Base-by-base conservation (phyloP, 2,329 filamentous ascomycete species). In the Alternaria sp. region DNA sequence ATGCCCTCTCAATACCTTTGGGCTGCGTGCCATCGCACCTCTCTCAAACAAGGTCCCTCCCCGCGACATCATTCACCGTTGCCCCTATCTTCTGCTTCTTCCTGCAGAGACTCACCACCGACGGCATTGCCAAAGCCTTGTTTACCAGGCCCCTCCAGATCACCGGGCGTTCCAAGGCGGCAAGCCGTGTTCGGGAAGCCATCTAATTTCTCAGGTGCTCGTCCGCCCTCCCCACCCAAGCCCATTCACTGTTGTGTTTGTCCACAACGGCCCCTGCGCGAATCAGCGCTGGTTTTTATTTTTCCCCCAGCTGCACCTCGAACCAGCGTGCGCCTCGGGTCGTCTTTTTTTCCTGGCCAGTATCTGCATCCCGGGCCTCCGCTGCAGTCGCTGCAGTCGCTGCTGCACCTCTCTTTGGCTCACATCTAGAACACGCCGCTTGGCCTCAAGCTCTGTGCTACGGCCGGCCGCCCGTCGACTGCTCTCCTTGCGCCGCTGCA, bases 321-420 rank as follows among this genome's bases (percentile, higher is more conserved):
- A 48, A 58, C 62, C 59, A 67, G 71, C 68, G 72, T 65, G 70
- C 65, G 69, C 62, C 30, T 60, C 64, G 63, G 60, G 40, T 60
- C 54, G 55, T 57, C 61, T 50, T 61, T 70, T 70, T 62, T 62
- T 60, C 66, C 63, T 64, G 62, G 62, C 67, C 69, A 71, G 64
- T 68, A 62, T 67, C 59, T 58, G 67, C 60, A 56, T 63, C 64
- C 66, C 59, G 66, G 65, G 61, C 60, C 58, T 59, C 64, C 48
- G 58, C 58, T 68, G 60, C 63, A 68, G 28, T 30, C 25, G 25
- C 28, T 30, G 28, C 28, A 30, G 66, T 65, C 60, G 56, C 59
- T 57, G 59, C 72, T 72, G 68, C 70, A 72, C 65, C 67, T 73
- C 70, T 71, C 63, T 68, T 72, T 74, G 73, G 67, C 70, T 50